These are phyloP conservation scores for Paraphoma chrysanthemicola DNA, from an alignment of 2,329 filamentous ascomycete species.

Conservation along the genomic window DNA sequence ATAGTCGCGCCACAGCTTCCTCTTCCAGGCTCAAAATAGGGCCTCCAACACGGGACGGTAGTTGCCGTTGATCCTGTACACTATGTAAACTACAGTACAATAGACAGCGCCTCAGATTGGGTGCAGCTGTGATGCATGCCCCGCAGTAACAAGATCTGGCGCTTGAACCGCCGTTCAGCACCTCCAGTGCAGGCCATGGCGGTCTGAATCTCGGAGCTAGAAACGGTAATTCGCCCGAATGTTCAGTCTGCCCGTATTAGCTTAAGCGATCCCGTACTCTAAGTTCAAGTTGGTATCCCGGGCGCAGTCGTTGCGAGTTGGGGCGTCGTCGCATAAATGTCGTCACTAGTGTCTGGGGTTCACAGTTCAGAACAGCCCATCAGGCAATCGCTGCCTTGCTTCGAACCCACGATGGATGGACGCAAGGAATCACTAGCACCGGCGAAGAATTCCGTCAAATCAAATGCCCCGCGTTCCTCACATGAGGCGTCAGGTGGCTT, in stretches of 20 bases:
- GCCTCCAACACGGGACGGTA: neutral
- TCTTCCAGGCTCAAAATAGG: conserved; percentile 28
- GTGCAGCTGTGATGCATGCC: conserved; percentile 11
- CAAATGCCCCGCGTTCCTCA: neutral
- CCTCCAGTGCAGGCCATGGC: neutral
- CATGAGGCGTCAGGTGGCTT: neutral
- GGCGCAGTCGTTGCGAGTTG: neutral
- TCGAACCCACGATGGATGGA: conserved; percentile 3
- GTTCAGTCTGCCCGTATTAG: neutral
- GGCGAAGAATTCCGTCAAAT: conserved; percentile 2
- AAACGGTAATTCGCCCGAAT: neutral
- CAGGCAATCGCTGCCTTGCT: conserved; percentile 1
- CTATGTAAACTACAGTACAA: conserved; percentile 30
- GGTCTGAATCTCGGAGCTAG: neutral
- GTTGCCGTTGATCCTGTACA: conserved; percentile 26
- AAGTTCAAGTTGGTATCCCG: neutral
- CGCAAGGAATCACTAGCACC: conserved; percentile 7
- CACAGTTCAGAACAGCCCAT: neutral
- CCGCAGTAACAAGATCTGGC: conserved; percentile 3
- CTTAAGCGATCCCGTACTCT: neutral
- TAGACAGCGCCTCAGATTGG: conserved; percentile 16
- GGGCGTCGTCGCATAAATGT: conserved; percentile 12
- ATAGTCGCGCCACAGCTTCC: conserved; percentile 44
- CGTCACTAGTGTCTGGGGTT: conserved; percentile 10
- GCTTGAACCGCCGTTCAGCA: conserved; percentile 1